Evolutionary conservation across 148 eudicot species (phyloP).

Genomic region (Chenopodium album): DNA sequence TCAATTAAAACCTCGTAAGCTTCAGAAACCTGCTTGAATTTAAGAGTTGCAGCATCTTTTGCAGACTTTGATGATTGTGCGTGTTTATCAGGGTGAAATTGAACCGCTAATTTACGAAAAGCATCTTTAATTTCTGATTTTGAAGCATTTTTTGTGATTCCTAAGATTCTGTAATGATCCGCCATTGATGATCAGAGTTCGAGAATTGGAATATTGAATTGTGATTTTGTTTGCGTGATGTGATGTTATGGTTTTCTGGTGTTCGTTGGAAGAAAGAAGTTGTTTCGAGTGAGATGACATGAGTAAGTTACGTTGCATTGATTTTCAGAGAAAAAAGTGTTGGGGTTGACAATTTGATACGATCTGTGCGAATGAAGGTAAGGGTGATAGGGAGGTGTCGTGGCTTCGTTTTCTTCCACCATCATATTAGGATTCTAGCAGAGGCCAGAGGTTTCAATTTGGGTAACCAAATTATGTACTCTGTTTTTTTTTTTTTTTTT

Average conservation of each 20-base stretch:
- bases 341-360: not conserved
- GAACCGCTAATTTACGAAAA: conserved; percentile 66
- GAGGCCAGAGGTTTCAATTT: too few relatives aligned
- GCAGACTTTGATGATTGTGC: conserved; percentile 50
- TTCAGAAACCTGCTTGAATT: conserved; percentile 80
- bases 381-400: not conserved
- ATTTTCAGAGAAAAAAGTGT: not conserved
- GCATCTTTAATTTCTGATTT: conserved; percentile 77
- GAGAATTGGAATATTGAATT: not conserved
- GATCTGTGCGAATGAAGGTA: not conserved
- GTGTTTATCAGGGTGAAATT: conserved; percentile 94
- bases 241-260: not conserved
- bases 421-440: too few relatives aligned
- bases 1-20: conserved; percentile 84
- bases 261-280: not conserved
- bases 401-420: not conserved
- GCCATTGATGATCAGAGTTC: conserved; percentile 16
- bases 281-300: not conserved
- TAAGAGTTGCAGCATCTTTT: conserved; percentile 47
- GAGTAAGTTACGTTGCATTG: not conserved
- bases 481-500: too few relatives aligned
- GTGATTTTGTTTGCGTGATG: too few relatives aligned
- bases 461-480: too few relatives aligned
- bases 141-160: conserved; percentile 48
- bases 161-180: conserved; percentile 79